Conservation (phyloP, 768 basidiomycete species). For the Tephrocybe sp. region DNA sequence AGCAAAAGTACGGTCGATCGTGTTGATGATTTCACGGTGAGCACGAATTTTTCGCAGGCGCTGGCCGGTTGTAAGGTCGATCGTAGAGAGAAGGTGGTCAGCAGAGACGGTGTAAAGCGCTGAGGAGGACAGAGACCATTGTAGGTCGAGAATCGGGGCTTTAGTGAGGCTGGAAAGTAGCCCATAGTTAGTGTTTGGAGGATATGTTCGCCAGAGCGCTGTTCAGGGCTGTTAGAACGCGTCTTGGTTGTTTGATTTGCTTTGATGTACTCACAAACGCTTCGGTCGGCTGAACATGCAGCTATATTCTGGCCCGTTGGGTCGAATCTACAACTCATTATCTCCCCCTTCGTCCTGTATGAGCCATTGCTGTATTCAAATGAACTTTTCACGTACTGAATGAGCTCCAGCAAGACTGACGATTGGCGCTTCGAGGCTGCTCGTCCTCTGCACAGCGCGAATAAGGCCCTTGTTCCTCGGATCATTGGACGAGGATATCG, state of each 20-base stretch:
- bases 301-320: constrained; percentile 94
- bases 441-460: constrained; percentile 88
- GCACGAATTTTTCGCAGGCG: constrained; percentile 81
- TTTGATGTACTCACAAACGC: constrained; percentile 68
- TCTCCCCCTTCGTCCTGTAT: constrained; percentile 62
- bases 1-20: constrained; percentile 83
- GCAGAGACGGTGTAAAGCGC: constrained; percentile 82
- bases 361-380: not conserved
- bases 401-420: constrained; percentile 88
- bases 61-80: constrained; percentile 83
- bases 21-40: constrained; percentile 89
- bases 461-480: constrained; percentile 78
- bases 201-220: constrained; percentile 91
- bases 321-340: constrained; percentile 90
- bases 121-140: constrained; percentile 80
- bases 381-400: constrained; percentile 49
- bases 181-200: constrained; percentile 92
- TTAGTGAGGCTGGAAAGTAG: constrained; percentile 82
- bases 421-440: constrained; percentile 90
- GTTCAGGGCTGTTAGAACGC: constrained; percentile 5
- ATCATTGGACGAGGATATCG: constrained; percentile 74
- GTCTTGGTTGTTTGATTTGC: not conserved
- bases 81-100: constrained; percentile 80
- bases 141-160: constrained; percentile 89
- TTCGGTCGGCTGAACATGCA: constrained; percentile 86